Conservation (phyloP, 371 early-diverging fungal genomes). For the Mucor irregularis region DNA sequence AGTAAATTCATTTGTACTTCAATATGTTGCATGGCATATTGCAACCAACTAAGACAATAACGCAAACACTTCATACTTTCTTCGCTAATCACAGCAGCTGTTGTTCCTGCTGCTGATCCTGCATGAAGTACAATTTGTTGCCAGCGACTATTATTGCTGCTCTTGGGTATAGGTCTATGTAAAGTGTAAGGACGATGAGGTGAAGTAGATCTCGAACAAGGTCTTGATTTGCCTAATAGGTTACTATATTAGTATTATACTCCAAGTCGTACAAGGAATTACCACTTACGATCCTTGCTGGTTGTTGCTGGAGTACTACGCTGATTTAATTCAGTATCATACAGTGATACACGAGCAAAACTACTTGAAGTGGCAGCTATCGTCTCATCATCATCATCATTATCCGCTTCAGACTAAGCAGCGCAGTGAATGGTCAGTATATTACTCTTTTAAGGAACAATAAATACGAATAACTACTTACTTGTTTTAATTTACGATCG, state of each 20-base stretch:
- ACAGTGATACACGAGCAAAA: constrained; percentile 33
- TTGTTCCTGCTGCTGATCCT: constrained; percentile 64
- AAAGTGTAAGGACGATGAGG: constrained; percentile 30
- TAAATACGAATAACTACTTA: background rate
- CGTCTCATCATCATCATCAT: constrained; percentile 40
- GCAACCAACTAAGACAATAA: constrained; percentile 81
- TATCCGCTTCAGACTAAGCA: too few species aligned
- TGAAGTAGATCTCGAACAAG: constrained; percentile 32
- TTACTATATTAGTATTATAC: background rate
- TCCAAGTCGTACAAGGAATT: background rate
- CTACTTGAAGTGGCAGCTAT: constrained; percentile 37
- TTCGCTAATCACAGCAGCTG: constrained; percentile 71
- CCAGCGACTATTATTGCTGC: constrained; percentile 50
- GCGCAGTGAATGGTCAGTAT: too few species aligned
- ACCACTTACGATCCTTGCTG: constrained; percentile 1
- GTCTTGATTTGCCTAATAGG: constrained; percentile 18
- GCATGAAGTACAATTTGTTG: constrained; percentile 66
- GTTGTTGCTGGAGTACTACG: background rate
- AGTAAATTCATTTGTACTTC: constrained; percentile 74
- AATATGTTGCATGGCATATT: constrained; percentile 79
- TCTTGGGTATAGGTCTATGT: constrained; percentile 5
- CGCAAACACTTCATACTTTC: constrained; percentile 73
- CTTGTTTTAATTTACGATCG: constrained; percentile 23
- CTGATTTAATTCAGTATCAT: constrained; percentile 13
- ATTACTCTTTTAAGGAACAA: background rate